A percentile compares a stretch with the other conserved stretches of the same genome.
Conservation (phyloP, 1,139 yeast genomes). For the Starmera stellimalicola region DNA sequence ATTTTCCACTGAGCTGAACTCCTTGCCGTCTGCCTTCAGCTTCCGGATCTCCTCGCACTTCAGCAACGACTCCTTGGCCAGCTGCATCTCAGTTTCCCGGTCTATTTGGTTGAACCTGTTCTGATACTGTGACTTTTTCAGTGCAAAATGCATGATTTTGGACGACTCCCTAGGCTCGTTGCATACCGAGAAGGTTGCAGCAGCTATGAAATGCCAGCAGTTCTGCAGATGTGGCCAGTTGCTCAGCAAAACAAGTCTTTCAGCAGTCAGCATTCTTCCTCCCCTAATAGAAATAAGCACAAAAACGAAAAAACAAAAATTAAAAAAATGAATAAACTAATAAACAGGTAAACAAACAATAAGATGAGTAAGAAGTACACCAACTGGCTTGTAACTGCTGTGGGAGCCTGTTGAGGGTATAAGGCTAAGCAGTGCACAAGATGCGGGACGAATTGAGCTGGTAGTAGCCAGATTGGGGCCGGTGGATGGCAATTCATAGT, state of each 20-base stretch:
- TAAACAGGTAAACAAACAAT: too few relatives aligned
- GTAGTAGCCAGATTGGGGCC: too few relatives aligned
- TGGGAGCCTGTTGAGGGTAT: too few relatives aligned
- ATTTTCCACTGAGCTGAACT: conserved; percentile 9
- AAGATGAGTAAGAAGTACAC: too few relatives aligned
- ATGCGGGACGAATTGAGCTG: too few relatives aligned
- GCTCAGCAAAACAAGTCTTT: conserved; percentile 47
- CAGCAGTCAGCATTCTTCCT: conserved; percentile 47
- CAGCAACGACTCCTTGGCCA: conserved; percentile 23
- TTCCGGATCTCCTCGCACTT: conserved; percentile 2
- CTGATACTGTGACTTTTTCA: conserved; percentile 37
- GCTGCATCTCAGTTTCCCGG: conserved; percentile 9
- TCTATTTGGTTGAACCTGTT: conserved; percentile 8
- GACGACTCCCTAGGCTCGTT: conserved; percentile 81
- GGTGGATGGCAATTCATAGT: too few relatives aligned
- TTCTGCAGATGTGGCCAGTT: conserved; percentile 41
- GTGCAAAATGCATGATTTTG: conserved; percentile 60
- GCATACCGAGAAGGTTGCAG: conserved; percentile 74
- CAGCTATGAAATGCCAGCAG: conserved; percentile 72
- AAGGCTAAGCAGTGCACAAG: too few relatives aligned
- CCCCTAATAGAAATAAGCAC: neutral
- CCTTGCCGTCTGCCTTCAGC: conserved; percentile 7
- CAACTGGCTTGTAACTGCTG: too few relatives aligned
- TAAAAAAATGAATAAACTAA: neutral
- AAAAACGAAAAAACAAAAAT: neutral